Evolutionary conservation across 805 yeast genomes (phyloP), one percentile per base, ranked within the genome.

Genomic region (Candida taoyuanica): DNA sequence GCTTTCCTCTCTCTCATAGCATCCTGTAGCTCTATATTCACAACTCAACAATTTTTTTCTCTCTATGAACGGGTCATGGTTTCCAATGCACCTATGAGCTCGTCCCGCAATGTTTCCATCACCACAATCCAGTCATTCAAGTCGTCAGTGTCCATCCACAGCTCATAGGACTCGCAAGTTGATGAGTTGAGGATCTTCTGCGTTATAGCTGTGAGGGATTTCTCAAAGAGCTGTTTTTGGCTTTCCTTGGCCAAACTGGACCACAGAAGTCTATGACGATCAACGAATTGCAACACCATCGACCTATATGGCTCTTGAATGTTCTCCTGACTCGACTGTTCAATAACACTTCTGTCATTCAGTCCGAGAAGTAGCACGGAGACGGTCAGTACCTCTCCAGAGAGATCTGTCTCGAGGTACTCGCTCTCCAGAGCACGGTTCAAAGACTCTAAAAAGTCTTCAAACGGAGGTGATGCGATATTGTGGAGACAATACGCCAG

Each of bases 121-220:
- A 32, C 34, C 7, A 20, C 26, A 3, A 36, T 13, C 39, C 39
- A 36, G 14, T 36, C 34, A 17, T 36, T 30, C 9, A 36, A 23
- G 6, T 29, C 34, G 19, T 27, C 39, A 12, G 43, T 39, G 14
- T 39, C 43, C 4, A 26, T 11, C 43, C 43, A 39, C 3, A 39
- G 29, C 29, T 39, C 43, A 9, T 33, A 24, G 8, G 39, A 27
- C 20, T 39, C 43, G 18, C 36, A 34, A 17, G 28, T 15, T 3
- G 35, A 27, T n/a, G 31, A 12, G 17, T 19, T 16, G 3, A 39
- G 31, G 12, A 35, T 33, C n/a, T 18, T 19, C 12, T n/a, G 11
- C 21, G 29, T 20, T 29, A 26, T 19, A 28, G 28, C 7, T 12
- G 7, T 29, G 7, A 17, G 26, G 24, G 29, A 7, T 21, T 21